Conservation (phyloP, 2,329 filamentous ascomycete genomes). For the Amauroascus verrucosus region DNA sequence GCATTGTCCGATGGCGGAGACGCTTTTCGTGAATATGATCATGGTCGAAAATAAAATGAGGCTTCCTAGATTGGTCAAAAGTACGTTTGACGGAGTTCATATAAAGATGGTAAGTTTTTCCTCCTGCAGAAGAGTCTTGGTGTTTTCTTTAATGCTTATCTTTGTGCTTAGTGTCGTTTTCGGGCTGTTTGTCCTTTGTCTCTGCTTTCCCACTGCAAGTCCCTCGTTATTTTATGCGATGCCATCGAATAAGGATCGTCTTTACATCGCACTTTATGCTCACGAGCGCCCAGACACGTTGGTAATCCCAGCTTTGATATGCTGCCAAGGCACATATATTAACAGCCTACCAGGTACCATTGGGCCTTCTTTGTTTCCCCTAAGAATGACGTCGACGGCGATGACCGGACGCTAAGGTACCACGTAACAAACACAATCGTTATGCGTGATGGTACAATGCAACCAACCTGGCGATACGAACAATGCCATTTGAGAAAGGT, state of each 20-base stretch:
- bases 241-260: constrained; percentile 19
- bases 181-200: neutral
- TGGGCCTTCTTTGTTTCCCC: constrained; percentile 14
- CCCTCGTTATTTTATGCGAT: neutral
- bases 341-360: constrained; percentile 2
- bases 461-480: constrained; percentile 15
- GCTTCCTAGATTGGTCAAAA: neutral
- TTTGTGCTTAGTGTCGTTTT: neutral
- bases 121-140: neutral
- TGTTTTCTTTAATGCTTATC: neutral
- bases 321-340: neutral
- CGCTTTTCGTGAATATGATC: neutral
- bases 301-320: neutral
- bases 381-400: constrained; percentile 21
- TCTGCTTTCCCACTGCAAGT: neutral
- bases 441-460: neutral
- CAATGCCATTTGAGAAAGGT: constrained; percentile 9
- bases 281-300: constrained; percentile 17
- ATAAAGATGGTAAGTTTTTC: neutral
- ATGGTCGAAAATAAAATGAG: neutral
- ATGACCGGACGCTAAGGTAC: constrained; percentile 14
- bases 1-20: neutral
- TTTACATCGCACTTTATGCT: constrained; percentile 28
- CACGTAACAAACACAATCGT: constrained; percentile 16
- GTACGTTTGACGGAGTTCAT: neutral